phyloP scores from a whole-genome alignment of 495 filamentous ascomycete species.

The Neurospora sp. region DNA sequence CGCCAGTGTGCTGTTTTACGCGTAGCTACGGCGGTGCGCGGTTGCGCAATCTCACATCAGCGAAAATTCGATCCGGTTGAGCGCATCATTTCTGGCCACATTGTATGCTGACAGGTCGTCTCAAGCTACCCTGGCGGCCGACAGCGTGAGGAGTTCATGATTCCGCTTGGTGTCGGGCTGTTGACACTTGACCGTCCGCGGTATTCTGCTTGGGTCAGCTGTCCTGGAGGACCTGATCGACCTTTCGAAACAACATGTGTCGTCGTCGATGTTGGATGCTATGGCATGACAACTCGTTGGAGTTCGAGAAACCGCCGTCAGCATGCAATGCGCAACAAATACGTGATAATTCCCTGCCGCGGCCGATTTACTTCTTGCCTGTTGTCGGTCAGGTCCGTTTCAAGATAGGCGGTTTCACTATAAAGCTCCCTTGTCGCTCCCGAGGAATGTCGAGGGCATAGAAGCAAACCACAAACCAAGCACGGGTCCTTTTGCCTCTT shows the following conservation, averaged over 20 bases:
- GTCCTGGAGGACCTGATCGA: background rate
- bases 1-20: background rate
- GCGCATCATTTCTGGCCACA: background rate
- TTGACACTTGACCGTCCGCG: no score
- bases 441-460: background rate
- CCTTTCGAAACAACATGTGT: background rate
- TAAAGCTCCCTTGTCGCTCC: background rate
- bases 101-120: background rate
- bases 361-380: background rate
- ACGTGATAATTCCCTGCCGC: background rate
- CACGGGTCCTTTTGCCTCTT: background rate
- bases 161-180: background rate
- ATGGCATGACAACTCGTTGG: background rate
- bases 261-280: background rate
- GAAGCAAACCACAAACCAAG: background rate
- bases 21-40: background rate
- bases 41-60: background rate
- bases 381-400: background rate
- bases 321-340: background rate
- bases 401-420: background rate
- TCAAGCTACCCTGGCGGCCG: background rate
- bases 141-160: background rate
- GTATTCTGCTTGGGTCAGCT: background rate
- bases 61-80: background rate
- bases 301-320: background rate